phyloP scores from a whole-genome alignment of 257 asterid species.

The Paulownia fortunei region DNA sequence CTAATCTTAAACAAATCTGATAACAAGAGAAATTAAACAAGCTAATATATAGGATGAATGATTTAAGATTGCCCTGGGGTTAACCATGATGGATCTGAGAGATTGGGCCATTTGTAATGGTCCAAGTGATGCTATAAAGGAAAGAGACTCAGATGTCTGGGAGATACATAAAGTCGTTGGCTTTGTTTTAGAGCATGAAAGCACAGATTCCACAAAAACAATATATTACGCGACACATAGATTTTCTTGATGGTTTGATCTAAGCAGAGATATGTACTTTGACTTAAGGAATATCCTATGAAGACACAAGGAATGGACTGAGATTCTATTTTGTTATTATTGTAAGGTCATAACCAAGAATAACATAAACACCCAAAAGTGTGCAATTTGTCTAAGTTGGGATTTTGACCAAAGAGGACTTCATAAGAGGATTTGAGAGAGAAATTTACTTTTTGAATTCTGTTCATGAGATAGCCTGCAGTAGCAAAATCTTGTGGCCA shows the following conservation, averaged over 20 bases:
- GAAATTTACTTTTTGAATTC: background rate
- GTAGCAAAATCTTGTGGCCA: slow-evolving; percentile 4
- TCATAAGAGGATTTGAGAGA: background rate
- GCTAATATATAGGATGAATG: no score
- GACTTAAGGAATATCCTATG: background rate
- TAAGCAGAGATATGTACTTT: background rate
- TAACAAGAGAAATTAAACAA: no score
- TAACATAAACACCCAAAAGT: slow-evolving; percentile 14
- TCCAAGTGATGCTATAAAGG: background rate
- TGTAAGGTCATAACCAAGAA: slow-evolving; percentile 10
- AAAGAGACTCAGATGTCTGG: no score
- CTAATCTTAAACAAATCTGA: no score
- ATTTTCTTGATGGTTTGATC: background rate
- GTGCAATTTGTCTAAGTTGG: background rate
- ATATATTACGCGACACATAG: slow-evolving; percentile 20
- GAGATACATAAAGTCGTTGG: background rate
- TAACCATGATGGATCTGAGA: no score
- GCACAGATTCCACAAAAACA: background rate
- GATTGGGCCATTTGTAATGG: background rate
- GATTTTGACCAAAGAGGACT: background rate
- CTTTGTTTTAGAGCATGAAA: background rate
- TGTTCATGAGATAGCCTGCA: slow-evolving; percentile 7
- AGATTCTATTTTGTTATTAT: background rate
- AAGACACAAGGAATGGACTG: background rate
- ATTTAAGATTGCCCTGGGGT: no score